A percentile compares a stretch with the other conserved stretches of the same genome.
phyloP scores from a whole-genome alignment of 352 stramenopile genomes.

The Phytopythium chamaehyphon region DNA sequence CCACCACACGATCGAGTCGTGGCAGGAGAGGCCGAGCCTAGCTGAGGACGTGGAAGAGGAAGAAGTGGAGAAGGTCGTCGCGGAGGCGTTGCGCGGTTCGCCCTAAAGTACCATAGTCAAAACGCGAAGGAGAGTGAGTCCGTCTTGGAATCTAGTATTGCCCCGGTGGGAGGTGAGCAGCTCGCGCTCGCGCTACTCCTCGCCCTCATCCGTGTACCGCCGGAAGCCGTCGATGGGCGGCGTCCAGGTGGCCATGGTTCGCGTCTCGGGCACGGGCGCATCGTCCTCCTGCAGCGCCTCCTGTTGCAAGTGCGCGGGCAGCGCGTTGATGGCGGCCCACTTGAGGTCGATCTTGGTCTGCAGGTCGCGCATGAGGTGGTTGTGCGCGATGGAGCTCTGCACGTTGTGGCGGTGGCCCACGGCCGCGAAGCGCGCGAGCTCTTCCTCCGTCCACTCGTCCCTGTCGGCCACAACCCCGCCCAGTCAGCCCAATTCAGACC shows the following conservation, averaged over 20 bases:
- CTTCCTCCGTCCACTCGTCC: constrained; percentile 76
- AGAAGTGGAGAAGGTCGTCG: neutral
- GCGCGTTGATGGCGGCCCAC: constrained; percentile 87
- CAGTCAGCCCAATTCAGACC: neutral
- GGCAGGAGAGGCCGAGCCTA: too few species aligned
- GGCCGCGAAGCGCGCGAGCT: constrained; percentile 71
- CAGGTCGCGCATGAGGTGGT: constrained; percentile 85
- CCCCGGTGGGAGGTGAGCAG: too few species aligned
- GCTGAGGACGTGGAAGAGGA: neutral
- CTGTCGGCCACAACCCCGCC: too few species aligned
- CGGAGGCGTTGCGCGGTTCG: too few species aligned
- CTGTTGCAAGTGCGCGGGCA: constrained; percentile 71
- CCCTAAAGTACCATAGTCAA: too few species aligned
- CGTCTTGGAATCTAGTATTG: too few species aligned
- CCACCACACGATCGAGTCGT: neutral
- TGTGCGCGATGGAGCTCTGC: constrained; percentile 81
- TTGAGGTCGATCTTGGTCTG: constrained; percentile 92
- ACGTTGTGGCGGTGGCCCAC: constrained; percentile 80
- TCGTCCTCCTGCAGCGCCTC: constrained; percentile 76
- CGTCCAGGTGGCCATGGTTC: constrained; percentile 82
- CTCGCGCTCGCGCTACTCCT: neutral
- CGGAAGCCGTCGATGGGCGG: constrained; percentile 85
- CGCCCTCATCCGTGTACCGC: constrained; percentile 66
- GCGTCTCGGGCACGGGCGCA: constrained; percentile 53
- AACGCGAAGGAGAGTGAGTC: too few species aligned